A percentile compares a stretch with the other conserved stretches of the same genome.
phyloP scores from a whole-genome alignment of 225 moss, liverwort and hornwort genomes.

The Antitrichia curtipendula region DNA sequence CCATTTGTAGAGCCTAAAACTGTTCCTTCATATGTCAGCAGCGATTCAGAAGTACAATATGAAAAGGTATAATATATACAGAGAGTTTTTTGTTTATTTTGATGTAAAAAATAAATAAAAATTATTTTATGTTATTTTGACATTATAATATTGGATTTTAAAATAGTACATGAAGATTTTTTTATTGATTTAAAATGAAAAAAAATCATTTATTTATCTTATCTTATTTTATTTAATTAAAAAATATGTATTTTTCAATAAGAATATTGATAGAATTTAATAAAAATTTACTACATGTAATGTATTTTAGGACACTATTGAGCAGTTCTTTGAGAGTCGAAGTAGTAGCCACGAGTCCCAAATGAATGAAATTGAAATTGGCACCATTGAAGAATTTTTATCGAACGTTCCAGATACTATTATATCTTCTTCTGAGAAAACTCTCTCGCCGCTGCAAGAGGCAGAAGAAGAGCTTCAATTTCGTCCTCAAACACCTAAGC shows the following conservation, averaged over 20 bases:
- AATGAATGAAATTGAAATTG: background rate
- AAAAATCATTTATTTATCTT: no score
- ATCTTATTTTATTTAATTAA: no score
- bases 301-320: constrained; percentile 8
- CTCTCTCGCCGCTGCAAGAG: background rate
- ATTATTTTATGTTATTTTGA: background rate
- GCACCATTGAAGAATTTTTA: constrained; percentile 2
- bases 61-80: background rate
- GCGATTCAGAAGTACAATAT: background rate
- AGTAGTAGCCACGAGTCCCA: constrained; percentile 10
- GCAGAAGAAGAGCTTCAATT: background rate
- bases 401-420: background rate
- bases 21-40: background rate
- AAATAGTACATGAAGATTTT: background rate
- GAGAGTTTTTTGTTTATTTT: no score
- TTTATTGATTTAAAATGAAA: background rate
- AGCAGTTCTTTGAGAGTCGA: background rate
- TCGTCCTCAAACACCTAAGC: background rate
- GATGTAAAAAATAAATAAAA: no score
- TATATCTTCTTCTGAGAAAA: background rate
- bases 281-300: background rate
- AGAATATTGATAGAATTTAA: background rate
- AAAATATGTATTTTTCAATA: background rate
- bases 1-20: background rate
- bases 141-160: no score